These are phyloP conservation scores for Moesziomyces globuligerus DNA, from an alignment of 1,284 basidiomycete species.

Conservation along the genomic window DNA sequence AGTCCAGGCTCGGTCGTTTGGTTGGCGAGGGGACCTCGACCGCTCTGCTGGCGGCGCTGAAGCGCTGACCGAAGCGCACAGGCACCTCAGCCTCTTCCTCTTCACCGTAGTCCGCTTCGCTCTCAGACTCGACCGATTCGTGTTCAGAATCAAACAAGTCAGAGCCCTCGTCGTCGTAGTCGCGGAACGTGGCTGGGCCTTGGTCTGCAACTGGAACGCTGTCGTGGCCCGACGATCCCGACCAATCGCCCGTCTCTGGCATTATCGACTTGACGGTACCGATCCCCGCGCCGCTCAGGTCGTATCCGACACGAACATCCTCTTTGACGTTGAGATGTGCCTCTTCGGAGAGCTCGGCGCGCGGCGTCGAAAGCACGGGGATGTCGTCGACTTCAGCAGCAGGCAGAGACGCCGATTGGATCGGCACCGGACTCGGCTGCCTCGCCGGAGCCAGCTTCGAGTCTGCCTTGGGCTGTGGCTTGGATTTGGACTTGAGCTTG, in stretches of 20 bases:
- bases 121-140: conserved; percentile 12
- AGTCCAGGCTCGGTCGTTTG: neutral
- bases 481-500: conserved; percentile 2
- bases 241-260: conserved; percentile 40
- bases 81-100: conserved; percentile 30
- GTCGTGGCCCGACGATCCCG: conserved; percentile 8
- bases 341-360: conserved; percentile 7
- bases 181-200: conserved; percentile 14
- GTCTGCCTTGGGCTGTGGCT: conserved; percentile 4
- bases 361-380: neutral
- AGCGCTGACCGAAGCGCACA: conserved; percentile 35
- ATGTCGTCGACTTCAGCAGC: neutral
- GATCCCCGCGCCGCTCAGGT: conserved; percentile 11
- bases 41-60: conserved; percentile 9
- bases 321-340: conserved; percentile 22
- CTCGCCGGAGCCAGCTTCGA: conserved; percentile 1
- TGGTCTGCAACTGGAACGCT: conserved; percentile 2
- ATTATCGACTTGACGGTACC: conserved; percentile 43
- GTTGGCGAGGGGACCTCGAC: neutral
- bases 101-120: conserved; percentile 21
- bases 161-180: conserved; percentile 44
- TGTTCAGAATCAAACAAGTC: conserved; percentile 35
- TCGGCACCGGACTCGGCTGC: conserved; percentile 1
- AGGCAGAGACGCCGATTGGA: neutral
- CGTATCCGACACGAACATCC: conserved; percentile 20